These are phyloP conservation scores for Podila minutissima DNA, from an alignment of 192 early-diverging fungal species.

Conservation along the genomic window DNA sequence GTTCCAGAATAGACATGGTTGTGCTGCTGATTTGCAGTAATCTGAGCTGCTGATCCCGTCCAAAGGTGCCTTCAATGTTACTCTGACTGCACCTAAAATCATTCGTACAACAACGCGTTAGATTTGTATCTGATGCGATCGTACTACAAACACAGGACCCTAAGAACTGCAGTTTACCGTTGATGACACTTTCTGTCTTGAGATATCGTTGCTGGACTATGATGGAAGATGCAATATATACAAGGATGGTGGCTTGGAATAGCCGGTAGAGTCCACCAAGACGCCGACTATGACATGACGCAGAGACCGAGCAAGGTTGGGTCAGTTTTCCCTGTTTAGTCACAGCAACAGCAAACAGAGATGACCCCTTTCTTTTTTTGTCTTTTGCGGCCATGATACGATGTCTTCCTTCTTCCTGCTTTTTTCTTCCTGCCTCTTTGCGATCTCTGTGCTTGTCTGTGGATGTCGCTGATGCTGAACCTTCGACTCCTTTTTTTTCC, in stretches of 20 bases:
- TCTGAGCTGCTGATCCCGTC: conserved; percentile 19
- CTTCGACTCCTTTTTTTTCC: too few relatives aligned
- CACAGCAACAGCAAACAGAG: background rate
- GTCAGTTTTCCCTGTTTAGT: background rate
- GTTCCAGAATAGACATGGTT: conserved; percentile 34
- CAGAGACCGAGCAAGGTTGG: background rate
- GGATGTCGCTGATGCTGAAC: too few relatives aligned
- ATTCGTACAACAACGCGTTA: too few relatives aligned
- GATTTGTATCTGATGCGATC: too few relatives aligned
- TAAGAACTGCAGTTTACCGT: conserved; percentile 12
- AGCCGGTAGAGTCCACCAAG: conserved; percentile 35
- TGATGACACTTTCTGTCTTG: conserved; percentile 44
- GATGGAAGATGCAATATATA: conserved; percentile 40
- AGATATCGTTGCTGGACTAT: conserved; percentile 44
- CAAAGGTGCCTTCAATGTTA: conserved; percentile 34
- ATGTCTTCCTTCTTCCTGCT: too few relatives aligned
- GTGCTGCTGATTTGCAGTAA: conserved; percentile 15
- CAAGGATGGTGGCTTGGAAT: conserved; percentile 32
- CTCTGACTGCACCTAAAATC: conserved; percentile 33
- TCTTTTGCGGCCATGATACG: too few relatives aligned
- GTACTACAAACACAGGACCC: background rate
- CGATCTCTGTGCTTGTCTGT: too few relatives aligned
- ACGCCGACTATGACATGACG: conserved; percentile 14
- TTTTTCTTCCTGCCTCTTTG: too few relatives aligned
- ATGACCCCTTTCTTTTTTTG: background rate